Percentiles rank a stretch among this genome's conserved stretches.
Evolutionary conservation across 2,329 filamentous ascomycete species (phyloP).

Genomic region (Talaromyces sp.): DNA sequence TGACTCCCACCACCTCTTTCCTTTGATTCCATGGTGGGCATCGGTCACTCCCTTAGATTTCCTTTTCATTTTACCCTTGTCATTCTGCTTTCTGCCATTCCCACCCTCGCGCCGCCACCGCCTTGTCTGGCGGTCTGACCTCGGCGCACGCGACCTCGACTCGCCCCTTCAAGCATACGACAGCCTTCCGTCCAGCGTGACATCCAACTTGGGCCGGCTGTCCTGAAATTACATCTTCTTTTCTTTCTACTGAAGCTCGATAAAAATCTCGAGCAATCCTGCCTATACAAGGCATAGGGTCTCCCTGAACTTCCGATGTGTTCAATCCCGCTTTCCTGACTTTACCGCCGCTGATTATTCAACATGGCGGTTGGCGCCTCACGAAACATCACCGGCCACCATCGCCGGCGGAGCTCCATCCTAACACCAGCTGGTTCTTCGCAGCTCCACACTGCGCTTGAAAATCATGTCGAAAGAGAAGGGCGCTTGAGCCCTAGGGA

Average conservation of each 20-base stretch:
- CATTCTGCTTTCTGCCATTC: neutral
- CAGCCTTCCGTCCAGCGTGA: constrained; percentile 9
- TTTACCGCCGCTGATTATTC: neutral
- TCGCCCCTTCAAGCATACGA: neutral
- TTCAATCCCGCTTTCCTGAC: neutral
- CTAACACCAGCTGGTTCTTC: constrained; percentile 44
- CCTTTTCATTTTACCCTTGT: constrained; percentile 1
- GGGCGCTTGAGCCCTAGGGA: constrained; percentile 14
- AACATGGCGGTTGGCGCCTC: constrained; percentile 30
- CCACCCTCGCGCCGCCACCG: constrained; percentile 1
- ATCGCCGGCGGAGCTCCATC: constrained; percentile 34
- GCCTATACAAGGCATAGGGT: neutral
- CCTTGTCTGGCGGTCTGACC: neutral
- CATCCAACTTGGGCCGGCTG: neutral
- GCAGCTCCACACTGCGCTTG: constrained; percentile 29
- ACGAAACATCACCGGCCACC: constrained; percentile 22
- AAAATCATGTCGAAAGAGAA: constrained; percentile 29
- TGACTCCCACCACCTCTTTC: neutral
- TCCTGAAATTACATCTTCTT: neutral
- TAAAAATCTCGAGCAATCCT: neutral
- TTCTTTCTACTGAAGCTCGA: neutral
- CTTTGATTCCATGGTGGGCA: constrained; percentile 2
- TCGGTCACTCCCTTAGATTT: constrained; percentile 8
- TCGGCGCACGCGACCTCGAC: neutral
- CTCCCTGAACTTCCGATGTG: neutral